Evolutionary conservation across 139 green algal species (phyloP).

Genomic region (Gonium pectorale): DNA sequence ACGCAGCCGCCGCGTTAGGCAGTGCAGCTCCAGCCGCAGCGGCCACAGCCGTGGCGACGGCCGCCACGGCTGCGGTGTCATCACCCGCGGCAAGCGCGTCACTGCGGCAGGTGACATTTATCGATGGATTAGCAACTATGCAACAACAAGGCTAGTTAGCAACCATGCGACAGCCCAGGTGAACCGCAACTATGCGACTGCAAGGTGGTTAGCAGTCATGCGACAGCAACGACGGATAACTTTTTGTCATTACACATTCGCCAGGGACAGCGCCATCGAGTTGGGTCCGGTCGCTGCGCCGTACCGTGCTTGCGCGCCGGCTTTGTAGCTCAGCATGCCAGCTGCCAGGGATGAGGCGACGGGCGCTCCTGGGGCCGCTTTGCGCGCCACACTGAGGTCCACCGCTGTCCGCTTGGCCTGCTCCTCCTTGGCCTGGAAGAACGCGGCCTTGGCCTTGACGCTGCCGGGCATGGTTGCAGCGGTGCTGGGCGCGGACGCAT

Average conservation of each 20-base stretch:
- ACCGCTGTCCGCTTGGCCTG: background rate
- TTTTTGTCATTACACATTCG: too few species aligned
- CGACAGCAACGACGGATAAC: too few species aligned
- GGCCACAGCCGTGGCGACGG: background rate
- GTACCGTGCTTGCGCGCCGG: too few species aligned
- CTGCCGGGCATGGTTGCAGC: background rate
- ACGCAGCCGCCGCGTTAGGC: background rate
- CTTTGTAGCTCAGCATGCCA: slow-evolving; percentile 9
- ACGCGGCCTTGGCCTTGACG: slow-evolving; percentile 39
- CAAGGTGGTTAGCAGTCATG: too few species aligned
- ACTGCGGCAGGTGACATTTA: too few species aligned
- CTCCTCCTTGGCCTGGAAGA: slow-evolving; percentile 43
- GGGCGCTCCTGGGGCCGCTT: background rate
- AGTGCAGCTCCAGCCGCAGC: background rate
- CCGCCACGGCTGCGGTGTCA: background rate
- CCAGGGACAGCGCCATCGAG: too few species aligned
- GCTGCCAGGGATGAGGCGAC: background rate
- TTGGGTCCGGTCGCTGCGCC: too few species aligned
- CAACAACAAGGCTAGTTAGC: too few species aligned
- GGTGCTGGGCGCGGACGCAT: background rate
- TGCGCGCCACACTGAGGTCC: background rate
- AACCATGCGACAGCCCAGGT: too few species aligned
- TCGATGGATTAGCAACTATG: too few species aligned
- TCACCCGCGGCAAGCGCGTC: slow-evolving; percentile 1
- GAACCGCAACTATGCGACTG: too few species aligned